A percentile compares a stretch with the other conserved stretches of the same genome.
Evolutionary conservation across 441 rosid genomes (phyloP).

Genomic region (Pelargonium cotyledonis): DNA sequence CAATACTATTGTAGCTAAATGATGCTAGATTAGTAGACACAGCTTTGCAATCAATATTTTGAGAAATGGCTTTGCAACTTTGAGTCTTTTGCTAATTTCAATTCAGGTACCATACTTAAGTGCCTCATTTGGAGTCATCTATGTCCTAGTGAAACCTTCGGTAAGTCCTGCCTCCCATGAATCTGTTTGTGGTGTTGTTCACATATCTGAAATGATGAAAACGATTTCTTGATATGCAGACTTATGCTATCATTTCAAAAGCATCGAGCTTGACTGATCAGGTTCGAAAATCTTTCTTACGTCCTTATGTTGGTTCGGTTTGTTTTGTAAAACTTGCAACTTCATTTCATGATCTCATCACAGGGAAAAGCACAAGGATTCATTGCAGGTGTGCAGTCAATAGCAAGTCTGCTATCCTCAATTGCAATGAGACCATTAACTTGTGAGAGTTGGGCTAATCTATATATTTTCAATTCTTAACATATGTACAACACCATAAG

Average conservation of each 20-base stretch:
- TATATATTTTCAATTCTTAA: neutral
- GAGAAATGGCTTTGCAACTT: no score
- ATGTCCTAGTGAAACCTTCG: constrained; percentile 42
- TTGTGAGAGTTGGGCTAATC: constrained; percentile 25
- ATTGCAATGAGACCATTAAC: constrained; percentile 54
- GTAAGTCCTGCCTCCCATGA: constrained; percentile 21
- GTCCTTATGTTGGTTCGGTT: no score
- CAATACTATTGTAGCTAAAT: no score
- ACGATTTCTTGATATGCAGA: constrained; percentile 27
- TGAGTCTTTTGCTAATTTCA: no score
- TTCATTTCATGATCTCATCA: no score
- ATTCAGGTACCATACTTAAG: constrained; percentile 19
- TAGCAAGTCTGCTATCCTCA: constrained; percentile 47
- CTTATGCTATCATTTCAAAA: constrained; percentile 49
- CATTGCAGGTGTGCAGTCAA: constrained; percentile 44
- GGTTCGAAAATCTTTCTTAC: constrained; percentile 22
- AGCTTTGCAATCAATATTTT: no score
- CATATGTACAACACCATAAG: neutral
- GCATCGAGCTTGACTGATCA: constrained; percentile 44
- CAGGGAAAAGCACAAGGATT: constrained; percentile 60
- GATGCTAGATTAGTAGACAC: no score
- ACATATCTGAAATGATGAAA: neutral
- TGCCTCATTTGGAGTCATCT: constrained; percentile 52
- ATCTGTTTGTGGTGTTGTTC: neutral
- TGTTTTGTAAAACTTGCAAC: no score